phyloP scores from a whole-genome alignment of 345 rosid genomes.

The Eucalyptus tenuipes region DNA sequence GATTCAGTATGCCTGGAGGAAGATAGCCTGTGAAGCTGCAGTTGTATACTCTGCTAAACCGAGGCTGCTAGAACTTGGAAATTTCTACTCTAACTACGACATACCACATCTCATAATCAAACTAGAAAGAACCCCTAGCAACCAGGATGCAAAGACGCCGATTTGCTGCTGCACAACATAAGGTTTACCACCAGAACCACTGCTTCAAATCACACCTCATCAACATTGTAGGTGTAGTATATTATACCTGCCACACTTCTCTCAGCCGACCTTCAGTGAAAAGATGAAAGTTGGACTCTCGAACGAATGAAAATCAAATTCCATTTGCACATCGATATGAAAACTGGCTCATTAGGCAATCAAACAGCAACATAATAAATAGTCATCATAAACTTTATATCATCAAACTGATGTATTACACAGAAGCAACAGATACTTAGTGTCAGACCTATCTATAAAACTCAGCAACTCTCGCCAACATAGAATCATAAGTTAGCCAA shows the following conservation, averaged over 20 bases:
- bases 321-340: background rate
- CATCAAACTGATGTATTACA: background rate
- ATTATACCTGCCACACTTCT: background rate
- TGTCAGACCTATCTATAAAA: background rate
- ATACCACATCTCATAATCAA: background rate
- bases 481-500: background rate
- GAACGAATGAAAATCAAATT: background rate
- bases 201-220: background rate
- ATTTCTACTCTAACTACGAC: background rate
- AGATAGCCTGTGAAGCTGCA: background rate
- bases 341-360: background rate
- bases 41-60: too few relatives aligned
- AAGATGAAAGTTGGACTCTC: background rate
- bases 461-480: background rate
- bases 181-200: background rate
- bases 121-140: background rate
- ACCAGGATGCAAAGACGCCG: background rate
- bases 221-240: background rate
- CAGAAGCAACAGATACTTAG: background rate
- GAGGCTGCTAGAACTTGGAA: background rate
- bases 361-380: background rate
- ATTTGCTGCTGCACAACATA: background rate
- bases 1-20: background rate
- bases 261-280: background rate
- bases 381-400: background rate